Evolutionary conservation across 305 asterid species (phyloP).

Genomic region (Fraxinus baroniana): DNA sequence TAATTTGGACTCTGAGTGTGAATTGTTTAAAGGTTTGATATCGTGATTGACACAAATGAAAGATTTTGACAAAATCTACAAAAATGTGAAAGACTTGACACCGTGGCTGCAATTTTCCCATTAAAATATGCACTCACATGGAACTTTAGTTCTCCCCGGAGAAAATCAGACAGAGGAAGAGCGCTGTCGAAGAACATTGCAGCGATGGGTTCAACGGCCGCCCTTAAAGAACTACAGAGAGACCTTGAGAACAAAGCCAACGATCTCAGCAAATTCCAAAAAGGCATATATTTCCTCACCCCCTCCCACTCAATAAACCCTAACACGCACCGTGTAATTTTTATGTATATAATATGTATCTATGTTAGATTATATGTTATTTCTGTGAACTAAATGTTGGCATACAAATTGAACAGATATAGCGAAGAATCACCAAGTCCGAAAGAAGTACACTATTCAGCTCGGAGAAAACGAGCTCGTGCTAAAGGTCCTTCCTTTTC

Average conservation of each 20-base stretch:
- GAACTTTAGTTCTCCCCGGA: neutral
- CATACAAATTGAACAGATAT: constrained; percentile 45
- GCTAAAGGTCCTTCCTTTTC: constrained; percentile 50
- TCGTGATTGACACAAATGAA: no score
- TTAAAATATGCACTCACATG: neutral
- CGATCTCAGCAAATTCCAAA: constrained; percentile 77
- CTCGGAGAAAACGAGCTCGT: constrained; percentile 97
- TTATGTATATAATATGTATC: neutral
- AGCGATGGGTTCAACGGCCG: constrained; percentile 44
- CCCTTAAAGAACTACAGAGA: constrained; percentile 66
- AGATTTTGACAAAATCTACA: no score
- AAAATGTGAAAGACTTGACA: no score
- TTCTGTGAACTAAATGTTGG: neutral
- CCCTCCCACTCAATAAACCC: constrained; percentile 24
- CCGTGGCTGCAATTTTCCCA: neutral
- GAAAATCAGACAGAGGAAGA: constrained; percentile 1
- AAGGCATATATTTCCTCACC: constrained; percentile 41
- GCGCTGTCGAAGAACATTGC: constrained; percentile 18
- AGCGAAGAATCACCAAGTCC: constrained; percentile 80
- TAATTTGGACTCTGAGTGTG: no score
- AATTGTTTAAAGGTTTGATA: no score
- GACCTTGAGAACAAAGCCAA: constrained; percentile 86
- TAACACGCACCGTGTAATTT: neutral
- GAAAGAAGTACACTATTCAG: constrained; percentile 87
- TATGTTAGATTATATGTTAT: neutral